These are phyloP conservation scores for Globisporangium parvum DNA, from an alignment of 352 stramenopile genomes.

Conservation along the genomic window DNA sequence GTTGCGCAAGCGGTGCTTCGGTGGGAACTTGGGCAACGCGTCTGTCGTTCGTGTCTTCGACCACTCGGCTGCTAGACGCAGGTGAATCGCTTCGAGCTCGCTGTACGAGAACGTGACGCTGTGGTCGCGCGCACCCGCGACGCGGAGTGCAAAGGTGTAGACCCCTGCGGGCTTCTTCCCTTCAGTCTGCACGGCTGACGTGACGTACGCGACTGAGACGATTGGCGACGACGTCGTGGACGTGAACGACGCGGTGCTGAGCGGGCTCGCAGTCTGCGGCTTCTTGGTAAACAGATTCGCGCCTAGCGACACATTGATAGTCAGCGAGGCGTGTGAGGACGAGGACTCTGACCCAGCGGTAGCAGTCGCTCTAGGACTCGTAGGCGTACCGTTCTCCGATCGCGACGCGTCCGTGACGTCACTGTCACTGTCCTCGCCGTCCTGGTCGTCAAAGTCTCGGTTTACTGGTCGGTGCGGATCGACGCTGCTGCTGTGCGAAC, in stretches of 20 bases:
- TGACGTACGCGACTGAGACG: conserved; percentile 41
- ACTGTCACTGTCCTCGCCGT: conserved; percentile 10
- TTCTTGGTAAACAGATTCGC: conserved; percentile 1
- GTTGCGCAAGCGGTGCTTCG: conserved; percentile 70
- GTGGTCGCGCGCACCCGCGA: conserved; percentile 27
- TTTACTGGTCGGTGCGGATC: not conserved
- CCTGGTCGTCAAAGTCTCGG: conserved; percentile 16
- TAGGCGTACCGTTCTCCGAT: conserved; percentile 11
- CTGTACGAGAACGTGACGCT: conserved; percentile 59
- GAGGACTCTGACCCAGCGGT: no score
- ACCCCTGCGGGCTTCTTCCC: conserved; percentile 59
- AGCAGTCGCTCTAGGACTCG: not conserved
- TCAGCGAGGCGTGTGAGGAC: not conserved
- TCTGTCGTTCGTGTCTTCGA: not conserved
- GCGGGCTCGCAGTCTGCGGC: not conserved
- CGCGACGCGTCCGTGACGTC: conserved; percentile 9
- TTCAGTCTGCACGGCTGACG: conserved; percentile 46
- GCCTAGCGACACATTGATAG: not conserved
- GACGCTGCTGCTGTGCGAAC: conserved; percentile 10
- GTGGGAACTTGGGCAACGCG: conserved; percentile 66
- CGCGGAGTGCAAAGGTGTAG: conserved; percentile 61
- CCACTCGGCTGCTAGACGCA: conserved; percentile 31
- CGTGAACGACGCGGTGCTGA: conserved; percentile 6
- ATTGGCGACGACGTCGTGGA: conserved; percentile 4
- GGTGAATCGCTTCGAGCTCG: conserved; percentile 69